Conservation (phyloP, 768 basidiomycete species). For the Mycena vulgaris region DNA sequence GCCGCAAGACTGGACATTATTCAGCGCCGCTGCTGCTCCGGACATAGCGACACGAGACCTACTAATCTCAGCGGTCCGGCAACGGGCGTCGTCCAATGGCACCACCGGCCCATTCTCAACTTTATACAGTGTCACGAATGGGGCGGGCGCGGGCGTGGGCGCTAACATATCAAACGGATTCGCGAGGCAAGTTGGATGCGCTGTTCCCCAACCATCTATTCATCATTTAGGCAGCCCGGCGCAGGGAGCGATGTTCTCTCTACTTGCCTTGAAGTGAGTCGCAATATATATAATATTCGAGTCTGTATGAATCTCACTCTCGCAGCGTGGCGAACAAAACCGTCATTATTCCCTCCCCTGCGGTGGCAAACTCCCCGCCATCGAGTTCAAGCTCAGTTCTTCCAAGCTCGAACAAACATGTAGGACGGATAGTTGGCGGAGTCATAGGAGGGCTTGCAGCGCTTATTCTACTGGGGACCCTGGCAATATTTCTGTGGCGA, state of each 20-base stretch:
- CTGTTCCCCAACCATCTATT: neutral
- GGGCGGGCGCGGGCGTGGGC: conserved; percentile 24
- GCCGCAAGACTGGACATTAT: conserved; percentile 63
- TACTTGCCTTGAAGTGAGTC: conserved; percentile 47
- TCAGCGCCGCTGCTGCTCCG: conserved; percentile 62
- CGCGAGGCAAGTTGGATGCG: conserved; percentile 34
- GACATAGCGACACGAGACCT: conserved; percentile 51
- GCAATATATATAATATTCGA: neutral
- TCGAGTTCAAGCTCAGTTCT: neutral
- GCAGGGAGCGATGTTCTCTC: conserved; percentile 51
- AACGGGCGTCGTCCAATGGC: conserved; percentile 40
- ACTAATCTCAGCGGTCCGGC: conserved; percentile 51
- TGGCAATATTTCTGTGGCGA: conserved; percentile 31
- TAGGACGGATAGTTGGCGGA: conserved; percentile 35
- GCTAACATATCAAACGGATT: conserved; percentile 30
- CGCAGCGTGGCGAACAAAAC: conserved; percentile 34
- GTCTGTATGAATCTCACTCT: neutral
- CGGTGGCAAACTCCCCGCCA: neutral
- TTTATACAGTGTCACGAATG: conserved; percentile 43
- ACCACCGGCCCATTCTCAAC: conserved; percentile 42
- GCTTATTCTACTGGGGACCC: conserved; percentile 3
- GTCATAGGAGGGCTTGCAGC: conserved; percentile 25
- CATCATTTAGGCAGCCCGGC: conserved; percentile 44
- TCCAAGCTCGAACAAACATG: neutral
- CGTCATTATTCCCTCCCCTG: conserved; percentile 2